Conservation (phyloP, 148 eudicot genomes). For the Gaultheria prostrata region DNA sequence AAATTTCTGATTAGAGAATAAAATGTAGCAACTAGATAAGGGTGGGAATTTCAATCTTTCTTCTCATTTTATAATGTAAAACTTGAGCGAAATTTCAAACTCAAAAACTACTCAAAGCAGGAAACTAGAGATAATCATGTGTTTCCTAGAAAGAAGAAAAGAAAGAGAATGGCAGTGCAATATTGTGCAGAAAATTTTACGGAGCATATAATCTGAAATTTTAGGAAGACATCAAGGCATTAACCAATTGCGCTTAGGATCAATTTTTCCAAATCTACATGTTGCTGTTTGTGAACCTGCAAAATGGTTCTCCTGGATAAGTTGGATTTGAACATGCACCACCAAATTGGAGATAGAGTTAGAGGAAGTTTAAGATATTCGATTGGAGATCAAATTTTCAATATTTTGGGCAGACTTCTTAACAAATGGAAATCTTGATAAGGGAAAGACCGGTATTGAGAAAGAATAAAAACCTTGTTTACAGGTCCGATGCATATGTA, state of each 20-base stretch:
- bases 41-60: not conserved
- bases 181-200: not conserved
- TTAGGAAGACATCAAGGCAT: not conserved
- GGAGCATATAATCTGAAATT: not conserved
- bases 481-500: constrained; percentile 97
- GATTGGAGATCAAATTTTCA: not conserved
- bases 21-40: not conserved
- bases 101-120: not conserved
- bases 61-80: not conserved
- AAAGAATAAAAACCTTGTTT: constrained; percentile 58
- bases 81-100: not conserved
- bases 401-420: not conserved
- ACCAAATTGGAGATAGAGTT: constrained; percentile 1
- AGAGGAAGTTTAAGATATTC: not conserved
- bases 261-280: not conserved
- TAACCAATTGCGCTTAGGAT: not conserved
- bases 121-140: not conserved
- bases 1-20: constrained; percentile 4
- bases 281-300: not conserved
- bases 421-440: constrained; percentile 2
- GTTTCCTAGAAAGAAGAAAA: not conserved
- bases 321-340: not conserved
- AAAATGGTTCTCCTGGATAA: not conserved
- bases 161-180: not conserved
- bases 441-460: not conserved